Base-by-base conservation (phyloP, 768 basidiomycete species). In the Mrakia blollopis region DNA sequence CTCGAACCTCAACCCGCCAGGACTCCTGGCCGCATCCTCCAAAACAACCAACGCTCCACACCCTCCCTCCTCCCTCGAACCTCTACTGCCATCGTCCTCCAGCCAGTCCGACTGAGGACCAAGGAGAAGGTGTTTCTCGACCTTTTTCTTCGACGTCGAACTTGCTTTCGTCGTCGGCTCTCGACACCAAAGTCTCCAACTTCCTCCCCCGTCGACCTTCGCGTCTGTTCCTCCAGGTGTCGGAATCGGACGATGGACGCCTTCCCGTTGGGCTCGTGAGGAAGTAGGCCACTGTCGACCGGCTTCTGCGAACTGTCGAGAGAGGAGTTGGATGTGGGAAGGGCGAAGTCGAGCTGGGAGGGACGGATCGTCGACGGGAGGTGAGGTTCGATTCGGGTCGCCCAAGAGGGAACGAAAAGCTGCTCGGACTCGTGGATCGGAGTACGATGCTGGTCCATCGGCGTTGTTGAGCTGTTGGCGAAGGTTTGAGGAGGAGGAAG, bases 101-200 rank as follows among this genome's bases (percentile, higher is more conserved):
- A 57, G 28, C 57, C 57, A 57, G 9, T 23, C 39, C 18, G 37
- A 7, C 9, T 39, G 65, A 13, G 37, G 65, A 1, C 65, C 65
- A 44, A 68, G 47, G 4, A 5, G 21, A 32, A 65, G 11, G 30
- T 35, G 63, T 7, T 37, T 39, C 35, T 23, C 39, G 0, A 11
- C 35, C 39, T 44, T 39, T 39, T 39, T 21, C 7, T 23, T 65
- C 63, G 30, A 21, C 32, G 30, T 10, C 32, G 30, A 18, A 1
- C 35, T 11, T 16, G 3, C 9, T 13, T 18, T 25, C 37, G 23
- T 21, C 39, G 2, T 18, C 35, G 65, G 39, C 16, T 2, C 25
- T 41, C 35, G 32, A 37, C 65, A 68, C 65, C 65, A 68, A 25
- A 68, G 37, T 30, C 65, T 39, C 65, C 65, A 68, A 11, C 35